These are phyloP conservation scores for Fusarium coffeatum DNA, from an alignment of 2,329 filamentous ascomycete genomes.

Conservation along the genomic window DNA sequence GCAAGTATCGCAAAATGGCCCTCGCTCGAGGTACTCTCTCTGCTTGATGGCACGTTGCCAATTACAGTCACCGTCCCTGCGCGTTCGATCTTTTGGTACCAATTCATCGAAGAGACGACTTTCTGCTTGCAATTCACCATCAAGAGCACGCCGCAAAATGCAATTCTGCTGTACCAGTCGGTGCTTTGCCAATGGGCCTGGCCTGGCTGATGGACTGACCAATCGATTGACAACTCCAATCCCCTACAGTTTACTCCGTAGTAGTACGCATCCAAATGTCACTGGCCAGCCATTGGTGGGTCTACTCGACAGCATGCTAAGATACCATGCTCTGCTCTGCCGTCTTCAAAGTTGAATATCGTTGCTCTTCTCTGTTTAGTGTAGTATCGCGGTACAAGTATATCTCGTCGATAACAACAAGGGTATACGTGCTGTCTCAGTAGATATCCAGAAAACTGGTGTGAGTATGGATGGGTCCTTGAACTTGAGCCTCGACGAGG, in stretches of 20 bases:
- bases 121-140: constrained; percentile 2
- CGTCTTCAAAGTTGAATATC: constrained; percentile 17
- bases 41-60: constrained; percentile 11
- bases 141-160: constrained; percentile 11
- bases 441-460: constrained; percentile 10
- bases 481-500: constrained; percentile 3
- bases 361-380: constrained; percentile 6
- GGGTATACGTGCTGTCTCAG: constrained; percentile 24
- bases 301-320: constrained; percentile 1
- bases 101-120: not conserved
- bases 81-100: not conserved
- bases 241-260: not conserved
- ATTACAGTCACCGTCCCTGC: constrained; percentile 8
- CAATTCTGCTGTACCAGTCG: not conserved
- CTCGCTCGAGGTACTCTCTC: constrained; percentile 15
- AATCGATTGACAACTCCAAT: constrained; percentile 7
- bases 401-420: constrained; percentile 8
- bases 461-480: constrained; percentile 19
- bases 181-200: not conserved
- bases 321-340: constrained; percentile 8
- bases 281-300: constrained; percentile 27
- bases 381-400: constrained; percentile 1
- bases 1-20: constrained; percentile 24
- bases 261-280: constrained; percentile 24
- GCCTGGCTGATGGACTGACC: not conserved